Evolutionary conservation across 352 stramenopile species (phyloP).

Genomic region (Pilasporangium apinafurcum): DNA sequence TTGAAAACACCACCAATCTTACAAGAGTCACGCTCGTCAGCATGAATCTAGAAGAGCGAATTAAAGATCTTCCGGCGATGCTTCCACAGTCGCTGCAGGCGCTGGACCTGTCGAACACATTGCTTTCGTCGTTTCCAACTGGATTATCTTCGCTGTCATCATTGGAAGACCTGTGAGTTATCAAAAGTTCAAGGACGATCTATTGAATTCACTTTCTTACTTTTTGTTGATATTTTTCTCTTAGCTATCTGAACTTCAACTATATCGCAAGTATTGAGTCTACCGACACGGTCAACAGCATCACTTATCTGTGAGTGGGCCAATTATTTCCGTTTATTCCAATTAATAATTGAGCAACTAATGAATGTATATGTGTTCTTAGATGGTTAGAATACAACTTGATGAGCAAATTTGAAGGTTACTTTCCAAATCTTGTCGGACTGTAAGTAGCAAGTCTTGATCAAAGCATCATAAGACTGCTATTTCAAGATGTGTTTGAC

Average conservation of each 20-base stretch:
- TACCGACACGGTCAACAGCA: too few species aligned
- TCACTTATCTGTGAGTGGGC: too few species aligned
- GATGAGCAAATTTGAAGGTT: slow-evolving; percentile 5
- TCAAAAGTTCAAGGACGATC: too few species aligned
- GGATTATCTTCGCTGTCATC: background rate
- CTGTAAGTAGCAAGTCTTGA: slow-evolving; percentile 2
- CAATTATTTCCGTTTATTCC: too few species aligned
- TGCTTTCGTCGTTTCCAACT: too few species aligned
- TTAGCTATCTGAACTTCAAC: slow-evolving; percentile 9
- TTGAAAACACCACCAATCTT: slow-evolving; percentile 2
- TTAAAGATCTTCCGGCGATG: slow-evolving; percentile 1
- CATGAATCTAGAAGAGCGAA: slow-evolving; percentile 3
- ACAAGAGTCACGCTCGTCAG: slow-evolving; percentile 6
- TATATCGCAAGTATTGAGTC: too few species aligned
- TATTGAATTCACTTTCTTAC: too few species aligned
- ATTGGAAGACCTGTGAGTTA: too few species aligned
- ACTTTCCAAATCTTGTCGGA: slow-evolving; percentile 2
- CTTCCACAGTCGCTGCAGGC: slow-evolving; percentile 2
- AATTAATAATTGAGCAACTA: too few species aligned
- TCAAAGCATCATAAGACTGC: background rate
- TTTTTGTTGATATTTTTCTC: too few species aligned
- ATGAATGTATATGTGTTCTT: too few species aligned
- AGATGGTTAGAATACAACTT: too few species aligned
- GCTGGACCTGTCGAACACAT: slow-evolving; percentile 2
- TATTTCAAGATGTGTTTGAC: background rate